Evolutionary conservation across 805 yeast genomes (phyloP), one percentile per base, ranked within the genome.

Genomic region (Starmerella bombi): DNA sequence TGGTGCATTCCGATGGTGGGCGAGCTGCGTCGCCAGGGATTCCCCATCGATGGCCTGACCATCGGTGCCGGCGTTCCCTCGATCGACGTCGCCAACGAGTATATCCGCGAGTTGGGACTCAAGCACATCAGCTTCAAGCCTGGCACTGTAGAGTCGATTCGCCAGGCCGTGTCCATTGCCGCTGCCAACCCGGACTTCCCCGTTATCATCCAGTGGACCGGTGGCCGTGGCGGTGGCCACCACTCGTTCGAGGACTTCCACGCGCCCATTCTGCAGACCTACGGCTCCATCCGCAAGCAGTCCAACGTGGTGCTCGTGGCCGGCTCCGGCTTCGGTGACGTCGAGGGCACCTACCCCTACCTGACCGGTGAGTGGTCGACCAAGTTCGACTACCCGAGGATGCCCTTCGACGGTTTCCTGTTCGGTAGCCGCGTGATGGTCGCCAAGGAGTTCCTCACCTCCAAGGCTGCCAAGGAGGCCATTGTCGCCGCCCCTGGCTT

Each of bases 211-310:
- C 98, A 91, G 70, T 91, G 99, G 99, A 91, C 99, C 45, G 98
- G 97, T 73, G 99, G 99, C 64, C 86, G 99, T 74, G 99, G 96
- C 69, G 99, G 99, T 74, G 99, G 99, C 59, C 99, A 91, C 63
- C 99, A 91, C 65, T 88, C 97, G 37, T 91, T 77, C 59, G 99
- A 91, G 71, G 99, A 91, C 67, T 85, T 88, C 91, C 98, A 91
- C 64, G 88, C 86, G 59, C 97, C 98, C 52, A 74, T 91, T 52
- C 67, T 91, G 59, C 94, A 84, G 64, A 91, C 91, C 88, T 91
- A 91, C 66, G 69, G 94, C 51, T 80, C 80, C 69, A 80, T 91
- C 56, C 81, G 99, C 73, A 80, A 84, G 66, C 79, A 85, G 56
- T 59, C 82, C 36, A 91, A 91, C 70, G 84, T 91, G 54, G 70